Conservation (phyloP, 768 basidiomycete species). For the Leccinum olivaceopallidum region DNA sequence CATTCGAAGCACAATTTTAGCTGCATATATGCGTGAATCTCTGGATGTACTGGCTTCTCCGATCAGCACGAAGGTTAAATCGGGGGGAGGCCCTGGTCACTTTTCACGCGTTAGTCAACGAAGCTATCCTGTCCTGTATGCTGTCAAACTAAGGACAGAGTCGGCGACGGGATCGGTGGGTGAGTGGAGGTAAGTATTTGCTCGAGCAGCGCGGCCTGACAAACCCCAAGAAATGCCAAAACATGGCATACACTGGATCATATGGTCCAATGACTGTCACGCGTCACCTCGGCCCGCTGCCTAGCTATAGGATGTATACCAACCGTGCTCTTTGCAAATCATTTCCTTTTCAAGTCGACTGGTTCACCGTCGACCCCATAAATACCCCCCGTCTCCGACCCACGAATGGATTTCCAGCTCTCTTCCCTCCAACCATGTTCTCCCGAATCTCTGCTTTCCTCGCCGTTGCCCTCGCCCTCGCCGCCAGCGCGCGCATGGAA, state of each 20-base stretch:
- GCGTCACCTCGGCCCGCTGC: not conserved
- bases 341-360: conserved; percentile 17
- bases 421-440: conserved; percentile 21
- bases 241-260: conserved; percentile 4
- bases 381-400: conserved; percentile 18
- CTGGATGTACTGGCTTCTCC: not conserved
- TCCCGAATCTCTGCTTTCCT: conserved; percentile 21
- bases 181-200: not conserved
- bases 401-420: not conserved
- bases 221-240: conserved; percentile 8
- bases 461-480: conserved; percentile 17
- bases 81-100: not conserved
- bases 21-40: conserved; percentile 8
- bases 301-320: not conserved
- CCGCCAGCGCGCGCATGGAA: conserved; percentile 27
- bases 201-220: not conserved
- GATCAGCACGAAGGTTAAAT: not conserved
- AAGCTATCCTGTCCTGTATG: not conserved
- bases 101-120: not conserved
- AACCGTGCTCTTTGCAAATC: not conserved
- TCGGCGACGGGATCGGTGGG: not conserved
- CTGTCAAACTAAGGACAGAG: not conserved
- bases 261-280: conserved; percentile 15
- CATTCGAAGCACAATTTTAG: not conserved
- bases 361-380: conserved; percentile 15